Evolutionary conservation across 371 early-diverging fungal species (phyloP), one percentile per base, ranked within the genome.

Genomic region (Funneliformis caledonium): DNA sequence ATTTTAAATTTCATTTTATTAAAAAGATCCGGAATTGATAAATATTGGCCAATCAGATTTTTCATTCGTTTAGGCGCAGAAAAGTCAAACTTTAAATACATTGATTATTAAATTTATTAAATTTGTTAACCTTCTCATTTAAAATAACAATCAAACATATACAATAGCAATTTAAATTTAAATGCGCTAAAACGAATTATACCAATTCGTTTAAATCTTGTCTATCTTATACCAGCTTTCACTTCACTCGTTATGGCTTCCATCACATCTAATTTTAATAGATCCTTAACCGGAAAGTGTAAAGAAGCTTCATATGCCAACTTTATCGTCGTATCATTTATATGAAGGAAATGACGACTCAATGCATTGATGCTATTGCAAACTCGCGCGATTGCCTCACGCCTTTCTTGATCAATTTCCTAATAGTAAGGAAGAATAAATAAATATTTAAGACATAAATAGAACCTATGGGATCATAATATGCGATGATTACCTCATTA

Each of bases 261-360:
- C n/a, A 75, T 75, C 8, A 48, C 37, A 26, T 75, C 76, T n/a
- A 43, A 43, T 59, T 60, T 52, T 45, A 48, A 56, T 26, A 75
- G 12, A 10, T 75, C 76, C n/a, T 59, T 75, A 48, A 75, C 76
- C 3, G 26, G 43, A 61, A 37, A 75, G 11, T 86, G 83, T 69
- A 92, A 84, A n/a, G 94, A 93, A 10, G 94, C 96, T 85, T 97
- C 97, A 84, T 94, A 97, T 52, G 95, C 94, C 83, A 94, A 95
- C 56, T 92, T 89, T 81, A 98, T 93, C 73, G 92, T 88, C 48
- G 95, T 91, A 69, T 97, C 97, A 80, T 92, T 94, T 83, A 98
- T 95, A 68, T 90, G 87, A 85, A 92, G 89, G 78, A 91, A 93
- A 76, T 91, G 88, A 52, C 89, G 88, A 65, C 93, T 94, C 61